Conservation (phyloP, 371 early-diverging fungal species). For the Dichotomocladium elegans region DNA sequence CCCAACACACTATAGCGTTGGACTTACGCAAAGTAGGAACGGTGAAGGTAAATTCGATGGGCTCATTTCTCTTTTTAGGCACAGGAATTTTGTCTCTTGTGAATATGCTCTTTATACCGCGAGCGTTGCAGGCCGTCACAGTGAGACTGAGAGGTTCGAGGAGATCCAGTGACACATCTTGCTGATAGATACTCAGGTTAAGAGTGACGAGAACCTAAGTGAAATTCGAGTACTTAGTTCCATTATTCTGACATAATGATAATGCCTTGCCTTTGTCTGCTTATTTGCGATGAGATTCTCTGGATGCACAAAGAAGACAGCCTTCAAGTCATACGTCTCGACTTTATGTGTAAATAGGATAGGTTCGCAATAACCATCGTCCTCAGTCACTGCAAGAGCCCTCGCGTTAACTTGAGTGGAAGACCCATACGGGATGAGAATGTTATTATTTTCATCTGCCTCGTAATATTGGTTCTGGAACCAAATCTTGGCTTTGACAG, state of each 20-base stretch:
- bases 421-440: conserved; percentile 42
- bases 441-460: conserved; percentile 15
- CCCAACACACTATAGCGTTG: background rate
- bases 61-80: conserved; percentile 15
- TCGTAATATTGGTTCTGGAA: conserved; percentile 38
- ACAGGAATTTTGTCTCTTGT: conserved; percentile 21
- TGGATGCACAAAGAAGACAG: conserved; percentile 40
- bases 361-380: conserved; percentile 41
- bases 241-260: too few relatives aligned
- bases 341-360: conserved; percentile 19
- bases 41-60: conserved; percentile 22
- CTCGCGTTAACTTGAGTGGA: background rate
- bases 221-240: too few relatives aligned
- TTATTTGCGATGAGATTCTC: conserved; percentile 44
- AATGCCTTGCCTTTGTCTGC: conserved; percentile 32
- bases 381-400: conserved; percentile 21
- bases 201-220: conserved; percentile 38
- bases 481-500: conserved; percentile 31
- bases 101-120: conserved; percentile 20
- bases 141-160: conserved; percentile 37
- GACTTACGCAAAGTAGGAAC: conserved; percentile 34
- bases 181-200: conserved; percentile 17
- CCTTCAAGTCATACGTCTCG: conserved; percentile 33
- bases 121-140: conserved; percentile 19
- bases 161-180: conserved; percentile 25